Base-by-base conservation (phyloP, 805 yeast genomes). In the Candida fluviatilis region DNA sequence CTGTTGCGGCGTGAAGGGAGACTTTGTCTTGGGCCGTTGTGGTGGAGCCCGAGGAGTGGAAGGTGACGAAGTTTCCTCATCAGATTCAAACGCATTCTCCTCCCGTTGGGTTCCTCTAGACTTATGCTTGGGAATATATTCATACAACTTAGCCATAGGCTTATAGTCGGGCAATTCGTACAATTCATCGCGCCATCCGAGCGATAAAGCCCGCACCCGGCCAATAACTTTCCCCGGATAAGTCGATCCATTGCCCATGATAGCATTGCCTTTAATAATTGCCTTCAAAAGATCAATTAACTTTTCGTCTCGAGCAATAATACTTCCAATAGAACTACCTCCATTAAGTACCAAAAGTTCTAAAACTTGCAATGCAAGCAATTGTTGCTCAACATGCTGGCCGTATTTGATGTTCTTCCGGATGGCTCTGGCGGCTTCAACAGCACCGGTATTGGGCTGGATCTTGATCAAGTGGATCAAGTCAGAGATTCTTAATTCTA, bases 361-460 rank as follows among this genome's bases (percentile, higher is more conserved):
- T 39, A 69, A 55, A 17, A 67, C 46, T 36, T 50, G 50, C 44
- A 89, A 58, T 0, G 95, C 84, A 33, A 85, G 75, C 37, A 74
- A 50, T 56, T 86, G 95, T 47, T 82, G 83, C 14, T 65, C 60
- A 4, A 61, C 55, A 2, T 70, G 53, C 15, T 54, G 56, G n/a
- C 97, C 98, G 54, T 91, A 84, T 62, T 95, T 93, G 54, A 93
- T 64, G 52, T 81, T 80, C 69, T 93, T 93, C 36, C 99, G 74
- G 16, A 93, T 64, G 1, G 96, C 95, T 31, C 98, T 71, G 0
- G 97, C 97, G 2, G 95, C 91, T 57, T 93, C 99, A 24, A 69
- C 59, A 1, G 72, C 59, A 1, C 74, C 73, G 16, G 53, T 34
- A 12, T 41, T 27, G 4, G 57, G 56, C 46, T 66, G 74, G 23